phyloP scores from a whole-genome alignment of 805 yeast genomes.

The Monosporozyma aerobia region DNA sequence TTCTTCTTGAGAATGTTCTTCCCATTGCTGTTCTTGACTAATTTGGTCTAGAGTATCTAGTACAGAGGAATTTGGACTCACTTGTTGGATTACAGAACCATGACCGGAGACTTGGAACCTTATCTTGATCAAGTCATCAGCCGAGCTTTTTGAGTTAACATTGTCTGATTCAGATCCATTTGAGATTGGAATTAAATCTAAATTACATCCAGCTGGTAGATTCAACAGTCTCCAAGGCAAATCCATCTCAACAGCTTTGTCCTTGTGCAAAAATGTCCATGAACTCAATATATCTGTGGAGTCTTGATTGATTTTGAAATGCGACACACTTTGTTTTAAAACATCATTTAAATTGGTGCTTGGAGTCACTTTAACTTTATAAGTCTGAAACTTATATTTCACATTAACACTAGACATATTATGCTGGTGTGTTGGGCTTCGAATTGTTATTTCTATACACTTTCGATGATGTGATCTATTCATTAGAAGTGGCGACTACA shows the following conservation, averaged over 20 bases:
- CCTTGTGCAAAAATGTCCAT: conserved; percentile 27
- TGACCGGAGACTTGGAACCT: conserved; percentile 25
- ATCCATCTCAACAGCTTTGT: conserved; percentile 29
- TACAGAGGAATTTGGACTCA: conserved; percentile 11
- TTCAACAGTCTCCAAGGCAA: conserved; percentile 37
- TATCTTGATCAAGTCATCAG: conserved; percentile 17
- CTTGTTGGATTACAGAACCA: conserved; percentile 19
- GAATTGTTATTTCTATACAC: neutral
- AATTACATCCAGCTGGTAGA: conserved; percentile 38
- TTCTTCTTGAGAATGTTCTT: neutral
- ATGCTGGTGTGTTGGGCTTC: neutral
- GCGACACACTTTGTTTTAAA: conserved; percentile 27
- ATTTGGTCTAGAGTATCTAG: conserved; percentile 8
- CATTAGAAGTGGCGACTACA: neutral
- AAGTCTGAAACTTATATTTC: conserved; percentile 27
- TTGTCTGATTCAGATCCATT: neutral
- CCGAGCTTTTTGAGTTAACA: neutral
- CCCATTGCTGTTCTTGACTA: conserved; percentile 10
- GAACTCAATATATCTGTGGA: neutral
- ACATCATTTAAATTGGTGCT: conserved; percentile 33
- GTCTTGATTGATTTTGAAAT: conserved; percentile 28
- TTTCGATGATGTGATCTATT: neutral
- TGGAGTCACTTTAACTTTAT: conserved; percentile 30
- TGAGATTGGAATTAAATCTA: conserved; percentile 21
- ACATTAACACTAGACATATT: conserved; percentile 34